Conservation (phyloP, 306 rosid species). For the Cucurbita argyrosperma region DNA sequence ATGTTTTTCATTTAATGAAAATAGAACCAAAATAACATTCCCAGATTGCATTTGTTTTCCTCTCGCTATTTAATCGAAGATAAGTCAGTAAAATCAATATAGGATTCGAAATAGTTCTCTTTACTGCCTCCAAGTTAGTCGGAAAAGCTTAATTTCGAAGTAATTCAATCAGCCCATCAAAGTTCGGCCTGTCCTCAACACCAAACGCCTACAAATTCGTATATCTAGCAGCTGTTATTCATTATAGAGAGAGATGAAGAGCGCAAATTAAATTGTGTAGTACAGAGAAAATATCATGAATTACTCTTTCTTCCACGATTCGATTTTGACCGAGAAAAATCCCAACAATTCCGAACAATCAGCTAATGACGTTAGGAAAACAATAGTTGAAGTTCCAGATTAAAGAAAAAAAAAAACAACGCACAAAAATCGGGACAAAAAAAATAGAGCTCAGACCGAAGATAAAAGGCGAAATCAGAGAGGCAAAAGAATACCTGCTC, state of each 20-base stretch:
- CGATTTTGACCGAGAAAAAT: conserved; percentile 1
- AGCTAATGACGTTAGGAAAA: not conserved
- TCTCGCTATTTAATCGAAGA: not conserved
- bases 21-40: not conserved
- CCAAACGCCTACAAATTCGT: not conserved
- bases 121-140: not conserved
- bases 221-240: not conserved
- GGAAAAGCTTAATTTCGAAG: not conserved
- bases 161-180: not conserved
- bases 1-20: not conserved
- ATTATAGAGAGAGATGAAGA: not conserved
- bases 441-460: not conserved
- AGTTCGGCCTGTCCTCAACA: not conserved
- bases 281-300: not conserved
- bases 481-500: conserved; percentile 39
- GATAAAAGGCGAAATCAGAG: not conserved
- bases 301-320: not conserved
- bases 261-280: not conserved
- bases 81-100: not conserved
- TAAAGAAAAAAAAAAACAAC: not conserved
- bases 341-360: not conserved
- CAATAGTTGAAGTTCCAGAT: not conserved
- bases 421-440: not conserved
- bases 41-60: not conserved
- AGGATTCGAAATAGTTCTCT: not conserved